Conservation (phyloP, 441 rosid genomes). For the Eugenia klotzschiana region DNA sequence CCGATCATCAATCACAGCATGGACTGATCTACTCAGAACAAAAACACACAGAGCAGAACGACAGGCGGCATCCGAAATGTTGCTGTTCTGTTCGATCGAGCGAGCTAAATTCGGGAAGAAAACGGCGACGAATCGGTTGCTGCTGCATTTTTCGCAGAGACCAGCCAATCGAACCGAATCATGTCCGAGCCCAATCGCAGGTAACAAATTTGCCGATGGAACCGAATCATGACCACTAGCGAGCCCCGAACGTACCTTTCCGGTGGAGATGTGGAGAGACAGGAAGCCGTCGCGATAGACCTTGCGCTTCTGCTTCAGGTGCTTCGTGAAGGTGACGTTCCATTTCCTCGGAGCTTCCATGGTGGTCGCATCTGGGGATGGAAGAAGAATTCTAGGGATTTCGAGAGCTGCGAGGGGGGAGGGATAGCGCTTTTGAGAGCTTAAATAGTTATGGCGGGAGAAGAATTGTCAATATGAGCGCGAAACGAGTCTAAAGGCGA, state of each 20-base stretch:
- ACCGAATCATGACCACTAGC: no score
- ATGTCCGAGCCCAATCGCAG: neutral
- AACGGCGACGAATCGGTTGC: neutral
- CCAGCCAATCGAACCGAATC: neutral
- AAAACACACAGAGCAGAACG: neutral
- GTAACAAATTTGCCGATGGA: neutral
- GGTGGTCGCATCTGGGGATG: neutral
- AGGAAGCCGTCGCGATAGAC: slow-evolving; percentile 73
- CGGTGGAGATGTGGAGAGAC: slow-evolving; percentile 26
- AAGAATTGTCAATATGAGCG: neutral
- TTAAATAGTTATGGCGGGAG: neutral
- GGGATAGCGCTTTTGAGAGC: neutral
- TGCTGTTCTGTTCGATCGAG: neutral
- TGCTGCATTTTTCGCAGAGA: neutral
- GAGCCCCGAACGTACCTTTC: slow-evolving; percentile 24
- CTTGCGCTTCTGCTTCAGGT: slow-evolving; percentile 70
- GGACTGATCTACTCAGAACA: neutral
- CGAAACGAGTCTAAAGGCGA: neutral
- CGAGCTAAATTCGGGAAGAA: neutral
- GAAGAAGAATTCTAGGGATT: neutral
- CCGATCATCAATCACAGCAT: neutral
- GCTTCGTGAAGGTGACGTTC: slow-evolving; percentile 73
- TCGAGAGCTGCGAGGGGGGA: neutral
- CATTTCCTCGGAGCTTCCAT: slow-evolving; percentile 42
- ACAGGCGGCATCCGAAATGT: neutral